Conservation (phyloP, 2,329 filamentous ascomycete species). For the Hortaea werneckii region DNA sequence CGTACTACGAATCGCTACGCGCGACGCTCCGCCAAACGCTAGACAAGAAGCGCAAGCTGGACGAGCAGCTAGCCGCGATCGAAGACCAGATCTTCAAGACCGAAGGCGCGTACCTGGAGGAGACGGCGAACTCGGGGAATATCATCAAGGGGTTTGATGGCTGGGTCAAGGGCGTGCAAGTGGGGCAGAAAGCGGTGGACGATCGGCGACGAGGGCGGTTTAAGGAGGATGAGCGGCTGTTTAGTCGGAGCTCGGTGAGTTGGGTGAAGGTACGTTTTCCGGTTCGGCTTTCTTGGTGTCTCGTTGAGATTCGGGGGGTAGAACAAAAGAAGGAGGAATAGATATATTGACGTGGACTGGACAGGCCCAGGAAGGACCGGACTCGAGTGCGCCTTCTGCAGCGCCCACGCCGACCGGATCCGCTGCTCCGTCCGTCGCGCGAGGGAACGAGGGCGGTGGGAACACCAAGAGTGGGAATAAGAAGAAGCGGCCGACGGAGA, state of each 20-base stretch:
- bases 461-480: constrained; percentile 31
- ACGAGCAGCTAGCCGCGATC: constrained; percentile 37
- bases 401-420: constrained; percentile 39
- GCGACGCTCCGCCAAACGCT: constrained; percentile 57
- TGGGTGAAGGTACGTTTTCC: constrained; percentile 30
- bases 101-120: constrained; percentile 83
- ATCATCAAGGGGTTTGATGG: constrained; percentile 97
- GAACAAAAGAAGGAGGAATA: background rate
- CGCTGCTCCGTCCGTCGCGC: constrained; percentile 31
- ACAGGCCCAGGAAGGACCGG: constrained; percentile 21
- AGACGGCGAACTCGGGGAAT: constrained; percentile 74
- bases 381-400: constrained; percentile 33
- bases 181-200: constrained; percentile 36
- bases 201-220: constrained; percentile 56
- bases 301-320: background rate
- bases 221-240: constrained; percentile 63
- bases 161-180: constrained; percentile 77
- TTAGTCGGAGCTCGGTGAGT: constrained; percentile 33
- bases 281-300: no score
- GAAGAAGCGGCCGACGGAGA: constrained; percentile 36
- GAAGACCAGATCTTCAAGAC: constrained; percentile 79
- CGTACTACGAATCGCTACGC: constrained; percentile 64
- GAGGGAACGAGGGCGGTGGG: constrained; percentile 35
- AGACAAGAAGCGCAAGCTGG: constrained; percentile 53
- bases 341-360: background rate